Evolutionary conservation across 148 eudicot species (phyloP).

Genomic region (Rhododendron griersonianum): DNA sequence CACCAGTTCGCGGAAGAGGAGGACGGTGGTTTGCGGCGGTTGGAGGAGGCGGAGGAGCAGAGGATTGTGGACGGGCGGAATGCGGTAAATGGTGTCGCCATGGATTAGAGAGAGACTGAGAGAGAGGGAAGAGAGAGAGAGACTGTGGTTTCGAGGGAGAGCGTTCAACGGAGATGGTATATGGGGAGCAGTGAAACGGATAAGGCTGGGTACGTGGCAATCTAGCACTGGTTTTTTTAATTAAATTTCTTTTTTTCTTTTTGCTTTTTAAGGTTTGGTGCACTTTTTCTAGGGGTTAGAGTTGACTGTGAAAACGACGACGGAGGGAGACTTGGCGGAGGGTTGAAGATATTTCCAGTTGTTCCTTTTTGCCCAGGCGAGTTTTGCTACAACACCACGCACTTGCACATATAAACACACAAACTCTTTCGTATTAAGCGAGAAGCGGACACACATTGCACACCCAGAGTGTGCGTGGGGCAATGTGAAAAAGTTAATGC

Average conservation of each 20-base stretch:
- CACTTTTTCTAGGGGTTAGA: not conserved
- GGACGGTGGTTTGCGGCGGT: slow-evolving; percentile 20
- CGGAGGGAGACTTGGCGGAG: not conserved
- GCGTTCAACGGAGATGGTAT: not conserved
- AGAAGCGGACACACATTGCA: too few species aligned
- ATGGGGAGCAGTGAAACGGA: not conserved
- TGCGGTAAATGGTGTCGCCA: slow-evolving; percentile 47
- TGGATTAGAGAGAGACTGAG: slow-evolving; percentile 12
- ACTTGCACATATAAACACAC: too few species aligned
- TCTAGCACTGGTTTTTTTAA: too few species aligned
- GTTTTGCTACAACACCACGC: too few species aligned
- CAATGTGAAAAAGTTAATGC: too few species aligned
- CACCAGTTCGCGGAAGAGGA: slow-evolving; percentile 47
- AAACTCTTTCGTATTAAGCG: too few species aligned
- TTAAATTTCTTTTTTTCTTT: too few species aligned
- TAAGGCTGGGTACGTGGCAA: slow-evolving; percentile 9
- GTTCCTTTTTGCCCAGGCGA: too few species aligned
- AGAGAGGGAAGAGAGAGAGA: not conserved
- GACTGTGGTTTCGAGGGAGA: not conserved
- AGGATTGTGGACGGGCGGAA: slow-evolving; percentile 23
- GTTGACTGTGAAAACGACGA: not conserved
- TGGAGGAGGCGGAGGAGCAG: slow-evolving; percentile 13
- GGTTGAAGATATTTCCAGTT: not conserved
- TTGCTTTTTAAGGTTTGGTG: not conserved
- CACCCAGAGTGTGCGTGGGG: too few species aligned